A percentile compares a stretch with the other conserved stretches of the same genome.
phyloP scores from a whole-genome alignment of 2,329 filamentous ascomycete genomes.

The Fusarium mundagurra region DNA sequence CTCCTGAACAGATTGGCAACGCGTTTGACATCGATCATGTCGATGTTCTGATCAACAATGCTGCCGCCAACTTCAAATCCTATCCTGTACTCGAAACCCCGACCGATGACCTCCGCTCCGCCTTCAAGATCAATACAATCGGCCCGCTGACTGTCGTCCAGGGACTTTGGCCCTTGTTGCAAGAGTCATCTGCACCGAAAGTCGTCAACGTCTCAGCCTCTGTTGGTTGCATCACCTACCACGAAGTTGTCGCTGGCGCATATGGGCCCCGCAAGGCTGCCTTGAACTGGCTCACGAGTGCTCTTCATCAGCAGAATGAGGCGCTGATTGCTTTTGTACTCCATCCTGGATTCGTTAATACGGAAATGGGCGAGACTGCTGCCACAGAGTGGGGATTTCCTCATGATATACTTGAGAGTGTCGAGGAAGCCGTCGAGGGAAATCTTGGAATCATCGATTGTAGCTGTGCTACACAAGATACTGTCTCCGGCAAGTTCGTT shows the following conservation, averaged over 20 bases:
- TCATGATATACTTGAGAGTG: constrained; percentile 37
- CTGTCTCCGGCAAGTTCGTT: constrained; percentile 47
- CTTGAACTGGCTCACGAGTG: constrained; percentile 47
- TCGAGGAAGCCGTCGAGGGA: constrained; percentile 47
- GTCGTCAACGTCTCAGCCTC: constrained; percentile 51
- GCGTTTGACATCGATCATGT: constrained; percentile 51
- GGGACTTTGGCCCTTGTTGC: constrained; percentile 49
- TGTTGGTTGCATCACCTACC: constrained; percentile 49
- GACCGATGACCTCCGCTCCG: constrained; percentile 48
- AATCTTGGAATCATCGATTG: constrained; percentile 51
- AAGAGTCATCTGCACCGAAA: constrained; percentile 43
- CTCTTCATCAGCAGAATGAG: constrained; percentile 43
- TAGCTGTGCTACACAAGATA: constrained; percentile 47
- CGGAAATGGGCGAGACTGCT: constrained; percentile 44
- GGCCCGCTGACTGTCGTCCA: constrained; percentile 48
- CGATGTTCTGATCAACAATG: constrained; percentile 64
- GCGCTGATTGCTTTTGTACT: constrained; percentile 44
- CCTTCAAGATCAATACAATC: constrained; percentile 58
- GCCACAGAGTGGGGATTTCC: constrained; percentile 47
- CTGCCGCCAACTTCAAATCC: constrained; percentile 50
- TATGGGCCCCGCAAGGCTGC: constrained; percentile 51
- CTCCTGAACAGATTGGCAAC: constrained; percentile 23
- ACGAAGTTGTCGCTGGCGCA: constrained; percentile 43
- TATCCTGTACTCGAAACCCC: constrained; percentile 42
- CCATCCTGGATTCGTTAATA: constrained; percentile 53